Evolutionary conservation across 2,329 filamentous ascomycete genomes (phyloP), one percentile per base, ranked within the genome.

Genomic region (Clonostachys sp.): DNA sequence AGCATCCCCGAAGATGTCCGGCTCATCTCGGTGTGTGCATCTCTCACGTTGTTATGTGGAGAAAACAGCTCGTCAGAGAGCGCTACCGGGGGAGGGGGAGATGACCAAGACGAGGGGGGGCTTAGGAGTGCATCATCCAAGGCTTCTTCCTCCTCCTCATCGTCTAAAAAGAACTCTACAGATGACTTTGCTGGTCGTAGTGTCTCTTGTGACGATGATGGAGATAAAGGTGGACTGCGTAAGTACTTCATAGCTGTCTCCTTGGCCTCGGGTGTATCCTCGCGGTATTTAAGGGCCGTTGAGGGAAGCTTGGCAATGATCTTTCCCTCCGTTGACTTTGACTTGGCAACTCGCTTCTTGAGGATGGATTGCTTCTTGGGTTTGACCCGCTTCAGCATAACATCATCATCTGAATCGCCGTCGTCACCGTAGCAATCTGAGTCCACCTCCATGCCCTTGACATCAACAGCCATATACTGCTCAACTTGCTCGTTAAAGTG

Each of bases 401-500:
- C 76, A 13, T 82, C 86, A 55, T 91, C 87, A 48, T 92, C 87
- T 1, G 87, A 89, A 49, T 84, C 86, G 51, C 79, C 83, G 53
- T 84, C 80, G n/a, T 44, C 41, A 13, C 16, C 10, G 50, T 68
- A 74, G 6, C 50, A 56, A 35, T 78, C 77, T 5, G 75, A 67
- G 20, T 82, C 83, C 33, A 87, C 83, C 44, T 91, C 86, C 24
- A 86, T 84, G 53, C 87, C 83, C 68, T 95, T 95, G 56, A 83
- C 79, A 34, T 97, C 91, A 34, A 99, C 82, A 8, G 94, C 94
- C 54, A 96, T 96, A 63, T 91, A 96, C 63, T 97, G 92, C 63
- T 91, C 86, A 3, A 99, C 94, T 68, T 92, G 88, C 61, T 96
- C 89, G 61, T 96, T 94, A 65, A 99, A 99, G 60, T 95, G 89